These are phyloP conservation scores for Pezizomycotina sp. DNA, from an alignment of 2,329 filamentous ascomycete genomes.

Conservation along the genomic window DNA sequence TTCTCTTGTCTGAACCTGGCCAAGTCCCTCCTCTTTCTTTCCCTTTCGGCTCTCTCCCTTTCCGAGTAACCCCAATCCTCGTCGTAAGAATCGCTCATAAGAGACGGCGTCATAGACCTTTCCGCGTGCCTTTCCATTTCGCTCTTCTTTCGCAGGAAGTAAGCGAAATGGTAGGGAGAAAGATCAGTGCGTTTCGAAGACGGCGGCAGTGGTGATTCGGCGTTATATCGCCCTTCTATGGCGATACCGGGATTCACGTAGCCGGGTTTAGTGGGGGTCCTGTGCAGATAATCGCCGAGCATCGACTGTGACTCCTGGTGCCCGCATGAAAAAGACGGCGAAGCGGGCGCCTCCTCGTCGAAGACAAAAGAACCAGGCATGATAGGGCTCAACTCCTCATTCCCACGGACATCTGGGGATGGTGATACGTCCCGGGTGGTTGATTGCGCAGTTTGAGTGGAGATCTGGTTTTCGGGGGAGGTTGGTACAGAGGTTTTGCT, in stretches of 20 bases:
- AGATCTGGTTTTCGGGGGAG: constrained; percentile 11
- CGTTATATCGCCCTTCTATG: constrained; percentile 12
- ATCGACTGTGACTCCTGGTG: constrained; percentile 10
- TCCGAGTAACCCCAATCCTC: constrained; percentile 13
- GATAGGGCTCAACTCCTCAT: constrained; percentile 1
- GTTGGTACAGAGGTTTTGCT: constrained; percentile 5
- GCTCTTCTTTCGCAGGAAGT: constrained; percentile 12
- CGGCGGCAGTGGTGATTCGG: constrained; percentile 8
- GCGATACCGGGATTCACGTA: constrained; percentile 15
- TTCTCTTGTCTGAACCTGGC: constrained; percentile 13
- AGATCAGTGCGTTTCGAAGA: constrained; percentile 14
- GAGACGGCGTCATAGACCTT: constrained; percentile 12
- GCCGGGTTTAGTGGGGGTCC: constrained; percentile 9
- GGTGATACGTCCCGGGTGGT: background rate
- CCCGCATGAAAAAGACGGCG: constrained; percentile 12
- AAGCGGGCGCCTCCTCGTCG: constrained; percentile 11
- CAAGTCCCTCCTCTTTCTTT: constrained; percentile 14
- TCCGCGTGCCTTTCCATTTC: constrained; percentile 14
- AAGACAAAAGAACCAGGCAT: constrained; percentile 19
- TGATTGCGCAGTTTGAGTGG: constrained; percentile 10
- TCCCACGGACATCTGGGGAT: background rate
- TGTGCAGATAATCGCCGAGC: constrained; percentile 10
- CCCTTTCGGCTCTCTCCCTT: constrained; percentile 11
- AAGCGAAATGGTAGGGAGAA: constrained; percentile 13
- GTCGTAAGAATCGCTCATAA: constrained; percentile 9